Conservation (phyloP, 164 flowering plant genomes). For the Piper longum region DNA sequence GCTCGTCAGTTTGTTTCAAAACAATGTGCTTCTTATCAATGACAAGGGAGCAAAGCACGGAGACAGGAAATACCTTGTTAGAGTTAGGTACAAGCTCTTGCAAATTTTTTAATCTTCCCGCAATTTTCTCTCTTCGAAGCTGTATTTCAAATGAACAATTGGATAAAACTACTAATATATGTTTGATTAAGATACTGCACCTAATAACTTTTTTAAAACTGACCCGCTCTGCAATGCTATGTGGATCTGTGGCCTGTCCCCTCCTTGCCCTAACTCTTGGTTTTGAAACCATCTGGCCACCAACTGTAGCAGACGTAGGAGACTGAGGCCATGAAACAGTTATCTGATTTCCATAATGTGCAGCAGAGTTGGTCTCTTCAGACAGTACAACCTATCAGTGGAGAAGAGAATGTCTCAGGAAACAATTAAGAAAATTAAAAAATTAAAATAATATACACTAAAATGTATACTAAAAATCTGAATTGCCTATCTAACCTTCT, state of each 20-base stretch:
- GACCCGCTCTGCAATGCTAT: constrained; percentile 59
- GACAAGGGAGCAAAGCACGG: neutral
- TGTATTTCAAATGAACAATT: constrained; percentile 7
- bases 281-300: constrained; percentile 16
- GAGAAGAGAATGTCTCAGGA: neutral
- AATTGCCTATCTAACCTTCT: constrained; percentile 11
- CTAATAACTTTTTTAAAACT: constrained; percentile 3
- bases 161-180: neutral
- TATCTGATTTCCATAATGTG: constrained; percentile 9
- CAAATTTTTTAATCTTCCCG: constrained; percentile 51
- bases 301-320: constrained; percentile 7
- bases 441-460: neutral
- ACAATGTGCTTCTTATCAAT: neutral
- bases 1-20: no score
- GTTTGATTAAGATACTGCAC: neutral
- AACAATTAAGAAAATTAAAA: neutral
- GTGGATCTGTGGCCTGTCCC: constrained; percentile 64
- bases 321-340: constrained; percentile 12
- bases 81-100: constrained; percentile 56
- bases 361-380: constrained; percentile 8
- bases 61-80: constrained; percentile 28
- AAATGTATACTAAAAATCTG: neutral
- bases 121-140: constrained; percentile 55
- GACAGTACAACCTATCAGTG: constrained; percentile 8
- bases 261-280: constrained; percentile 41